Evolutionary conservation across 768 basidiomycete genomes (phyloP), one percentile per base, ranked within the genome.

Genomic region (Collybia sp.): DNA sequence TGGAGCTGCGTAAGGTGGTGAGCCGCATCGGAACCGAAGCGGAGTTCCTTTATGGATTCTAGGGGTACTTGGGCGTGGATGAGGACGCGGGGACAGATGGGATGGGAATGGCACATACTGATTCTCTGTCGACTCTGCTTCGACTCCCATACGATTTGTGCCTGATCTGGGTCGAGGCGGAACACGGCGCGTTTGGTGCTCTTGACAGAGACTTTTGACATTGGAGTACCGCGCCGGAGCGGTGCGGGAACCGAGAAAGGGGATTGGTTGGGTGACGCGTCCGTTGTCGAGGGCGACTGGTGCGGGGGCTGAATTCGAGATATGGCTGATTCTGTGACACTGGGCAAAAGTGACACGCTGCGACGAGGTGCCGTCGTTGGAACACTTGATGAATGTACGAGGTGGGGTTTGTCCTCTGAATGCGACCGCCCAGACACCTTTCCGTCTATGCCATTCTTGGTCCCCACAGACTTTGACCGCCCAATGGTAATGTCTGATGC

Each of bases 1-100:
- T 80, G 77, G 66, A 85, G 85, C 54, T 83, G 82, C 40, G 79
- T 72, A 44, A 84, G 80, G 58, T 89, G 84, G 60, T 84, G 82
- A 15, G 76, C 71, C 1, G 86, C 82, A 30, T 89, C 82, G 4
- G 75, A 58, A 12, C 85, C 88, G 0, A 82, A 74, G 12, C 93
- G 84, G 25, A 96, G 76, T 59, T 95, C 93, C 45, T 89, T 87
- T 63, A 96, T 88, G 53, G 79, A 76, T 59, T 90, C 90, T 56
- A 96, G 83, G 1, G 85, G 80, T 38, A 95, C 93, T 94, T 40
- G 36, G 17, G 46, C 39, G 47, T 46, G 32, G 37, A 46, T 44
- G 30, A 16, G 31, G 13, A 44, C 45, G 19, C 11, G 44, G n/a
- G n/a, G 13, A 20, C 34, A 42, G 40, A 42, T 9, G 34, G 40